A percentile compares a stretch with the other conserved stretches of the same genome.
Conservation (phyloP, 1,284 basidiomycete species). For the Austropuccinia psidii region DNA sequence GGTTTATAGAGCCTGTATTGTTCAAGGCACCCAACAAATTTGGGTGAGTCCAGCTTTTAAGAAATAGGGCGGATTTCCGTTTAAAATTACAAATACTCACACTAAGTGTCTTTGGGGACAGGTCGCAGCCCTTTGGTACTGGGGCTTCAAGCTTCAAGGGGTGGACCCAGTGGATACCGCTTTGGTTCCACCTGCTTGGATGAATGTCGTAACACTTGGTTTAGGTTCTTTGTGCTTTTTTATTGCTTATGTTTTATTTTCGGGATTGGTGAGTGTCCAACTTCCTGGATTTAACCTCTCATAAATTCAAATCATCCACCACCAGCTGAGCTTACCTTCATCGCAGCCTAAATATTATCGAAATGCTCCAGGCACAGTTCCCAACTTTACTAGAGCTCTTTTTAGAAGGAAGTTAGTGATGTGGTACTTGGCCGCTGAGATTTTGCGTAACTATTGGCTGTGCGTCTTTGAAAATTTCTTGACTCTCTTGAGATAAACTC, state of each 20-base stretch:
- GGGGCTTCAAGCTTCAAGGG: constrained; percentile 70
- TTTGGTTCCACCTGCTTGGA: constrained; percentile 51
- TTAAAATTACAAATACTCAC: no score
- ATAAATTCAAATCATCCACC: no score
- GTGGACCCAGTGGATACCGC: constrained; percentile 53
- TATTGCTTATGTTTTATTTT: constrained; percentile 72
- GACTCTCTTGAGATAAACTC: not conserved
- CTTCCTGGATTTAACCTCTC: not conserved
- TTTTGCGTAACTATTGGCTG: constrained; percentile 84
- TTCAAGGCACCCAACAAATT: constrained; percentile 55
- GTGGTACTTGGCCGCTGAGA: constrained; percentile 74
- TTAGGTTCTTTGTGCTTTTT: constrained; percentile 63
- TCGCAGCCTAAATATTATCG: constrained; percentile 63
- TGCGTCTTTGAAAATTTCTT: constrained; percentile 53
- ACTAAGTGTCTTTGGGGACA: no score
- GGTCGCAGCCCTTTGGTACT: constrained; percentile 89
- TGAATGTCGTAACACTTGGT: constrained; percentile 74
- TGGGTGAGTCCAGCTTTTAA: constrained; percentile 1
- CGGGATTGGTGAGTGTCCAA: constrained; percentile 61
- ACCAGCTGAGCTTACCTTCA: not conserved
- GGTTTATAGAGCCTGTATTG: constrained; percentile 77
- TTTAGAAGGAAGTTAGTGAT: constrained; percentile 80
- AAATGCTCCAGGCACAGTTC: constrained; percentile 83
- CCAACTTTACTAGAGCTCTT: constrained; percentile 76
- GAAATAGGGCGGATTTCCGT: no score